Conservation (phyloP, 2,329 filamentous ascomycete genomes). For the Colletotrichum chlorophyti region DNA sequence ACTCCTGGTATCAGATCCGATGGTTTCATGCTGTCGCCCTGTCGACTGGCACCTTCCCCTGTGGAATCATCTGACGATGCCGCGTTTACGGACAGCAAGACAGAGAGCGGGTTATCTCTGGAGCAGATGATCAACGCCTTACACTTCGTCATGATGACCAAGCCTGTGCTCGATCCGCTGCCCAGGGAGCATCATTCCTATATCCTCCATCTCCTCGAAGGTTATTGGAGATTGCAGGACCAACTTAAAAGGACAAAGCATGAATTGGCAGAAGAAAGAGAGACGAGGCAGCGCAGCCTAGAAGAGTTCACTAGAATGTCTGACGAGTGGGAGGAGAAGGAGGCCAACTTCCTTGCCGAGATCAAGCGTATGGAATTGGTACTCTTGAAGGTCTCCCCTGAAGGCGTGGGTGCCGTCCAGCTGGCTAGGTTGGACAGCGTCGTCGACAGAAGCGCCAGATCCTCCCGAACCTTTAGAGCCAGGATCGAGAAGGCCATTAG, state of each 20-base stretch:
- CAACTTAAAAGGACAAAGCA: conserved; percentile 29
- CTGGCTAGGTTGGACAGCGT: conserved; percentile 50
- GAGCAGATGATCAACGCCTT: conserved; percentile 52
- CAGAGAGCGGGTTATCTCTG: conserved; percentile 49
- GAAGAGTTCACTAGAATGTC: conserved; percentile 43
- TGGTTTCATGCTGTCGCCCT: not conserved
- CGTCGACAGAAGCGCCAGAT: conserved; percentile 42
- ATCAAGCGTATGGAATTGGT: conserved; percentile 47
- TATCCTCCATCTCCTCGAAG: conserved; percentile 46
- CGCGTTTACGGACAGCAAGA: conserved; percentile 16
- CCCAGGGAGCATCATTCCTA: conserved; percentile 50
- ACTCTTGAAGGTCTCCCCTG: conserved; percentile 41
- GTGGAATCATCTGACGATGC: not conserved
- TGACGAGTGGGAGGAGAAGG: conserved; percentile 46
- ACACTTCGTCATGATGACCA: conserved; percentile 49
- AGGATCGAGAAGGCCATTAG: conserved; percentile 36
- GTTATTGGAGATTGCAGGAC: conserved; percentile 37
- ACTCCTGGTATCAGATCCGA: conserved; percentile 8
- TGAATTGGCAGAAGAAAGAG: conserved; percentile 16
- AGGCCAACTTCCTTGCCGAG: conserved; percentile 45
- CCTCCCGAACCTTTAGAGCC: conserved; percentile 38
- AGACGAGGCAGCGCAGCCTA: conserved; percentile 33
- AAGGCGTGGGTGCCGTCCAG: conserved; percentile 51
- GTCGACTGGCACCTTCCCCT: not conserved
- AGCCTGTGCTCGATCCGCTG: conserved; percentile 40